A percentile compares a stretch with the other conserved stretches of the same genome.
phyloP scores from a whole-genome alignment of 495 filamentous ascomycete genomes.

The Evansstolkia leycettana region DNA sequence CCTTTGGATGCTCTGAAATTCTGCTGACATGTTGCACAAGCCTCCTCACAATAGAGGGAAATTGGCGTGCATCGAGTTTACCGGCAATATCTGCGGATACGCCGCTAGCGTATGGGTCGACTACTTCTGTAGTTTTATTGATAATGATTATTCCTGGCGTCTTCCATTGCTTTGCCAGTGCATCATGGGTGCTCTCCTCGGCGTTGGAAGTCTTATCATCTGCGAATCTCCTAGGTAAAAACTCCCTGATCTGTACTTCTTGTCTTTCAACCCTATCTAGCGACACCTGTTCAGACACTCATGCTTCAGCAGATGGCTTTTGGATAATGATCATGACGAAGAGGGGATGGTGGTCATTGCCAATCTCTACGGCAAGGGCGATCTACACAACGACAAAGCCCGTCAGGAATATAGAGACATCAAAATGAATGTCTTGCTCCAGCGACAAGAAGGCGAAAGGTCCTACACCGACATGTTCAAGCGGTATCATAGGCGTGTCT shows the following conservation, averaged over 20 bases:
- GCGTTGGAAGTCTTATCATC: conserved; percentile 77
- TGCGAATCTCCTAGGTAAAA: conserved; percentile 87
- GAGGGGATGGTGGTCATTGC: conserved; percentile 97
- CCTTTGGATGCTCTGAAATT: conserved; percentile 1
- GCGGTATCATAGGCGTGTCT: conserved; percentile 80
- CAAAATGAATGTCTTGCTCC: conserved; percentile 90
- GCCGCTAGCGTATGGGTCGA: conserved; percentile 96
- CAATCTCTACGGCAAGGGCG: conserved; percentile 89
- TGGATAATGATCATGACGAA: conserved; percentile 97
- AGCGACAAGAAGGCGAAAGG: conserved; percentile 87
- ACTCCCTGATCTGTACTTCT: neutral
- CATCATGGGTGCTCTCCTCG: conserved; percentile 79
- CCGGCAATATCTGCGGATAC: conserved; percentile 92
- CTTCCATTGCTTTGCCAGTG: conserved; percentile 87
- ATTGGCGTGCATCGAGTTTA: conserved; percentile 95
- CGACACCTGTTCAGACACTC: too few species aligned
- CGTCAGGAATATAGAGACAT: conserved; percentile 94
- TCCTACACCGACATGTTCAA: conserved; percentile 91
- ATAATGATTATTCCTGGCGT: conserved; percentile 79
- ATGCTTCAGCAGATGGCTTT: conserved; percentile 57
- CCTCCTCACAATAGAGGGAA: conserved; percentile 93
- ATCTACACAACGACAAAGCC: conserved; percentile 83
- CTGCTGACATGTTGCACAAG: conserved; percentile 17
- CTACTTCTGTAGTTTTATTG: conserved; percentile 89
- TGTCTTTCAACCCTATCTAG: too few species aligned